A percentile compares a stretch with the other conserved stretches of the same genome.
Evolutionary conservation across 2,329 filamentous ascomycete species (phyloP).

Genomic region (Colletotrichum sp.): DNA sequence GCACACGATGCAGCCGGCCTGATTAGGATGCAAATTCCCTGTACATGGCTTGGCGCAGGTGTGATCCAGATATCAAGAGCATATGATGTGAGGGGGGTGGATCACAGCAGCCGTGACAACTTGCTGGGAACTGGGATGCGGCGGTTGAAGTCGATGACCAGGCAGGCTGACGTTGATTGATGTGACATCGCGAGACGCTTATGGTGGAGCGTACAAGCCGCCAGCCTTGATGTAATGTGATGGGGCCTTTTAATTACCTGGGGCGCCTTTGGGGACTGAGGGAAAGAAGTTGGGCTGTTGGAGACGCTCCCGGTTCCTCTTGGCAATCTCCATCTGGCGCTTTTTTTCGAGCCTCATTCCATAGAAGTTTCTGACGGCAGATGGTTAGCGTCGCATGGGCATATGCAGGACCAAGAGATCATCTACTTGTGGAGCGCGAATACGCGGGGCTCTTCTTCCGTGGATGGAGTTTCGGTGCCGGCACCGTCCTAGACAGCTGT

Average conservation of each 20-base stretch:
- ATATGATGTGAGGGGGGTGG: neutral
- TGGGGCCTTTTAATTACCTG: constrained; percentile 31
- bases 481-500: constrained; percentile 50
- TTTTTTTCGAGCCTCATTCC: constrained; percentile 83
- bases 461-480: constrained; percentile 33
- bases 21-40: neutral
- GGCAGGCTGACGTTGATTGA: neutral
- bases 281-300: constrained; percentile 84
- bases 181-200: neutral
- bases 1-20: constrained; percentile 5
- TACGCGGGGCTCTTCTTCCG: constrained; percentile 75
- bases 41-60: neutral
- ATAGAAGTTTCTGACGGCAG: constrained; percentile 73
- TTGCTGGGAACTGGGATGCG: neutral
- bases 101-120: neutral
- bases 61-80: neutral
- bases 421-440: constrained; percentile 58
- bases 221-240: neutral
- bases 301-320: constrained; percentile 80
- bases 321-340: constrained; percentile 78
- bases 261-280: constrained; percentile 73
- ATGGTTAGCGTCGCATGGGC: neutral
- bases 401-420: neutral
- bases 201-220: neutral
- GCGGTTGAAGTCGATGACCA: neutral